Evolutionary conservation across 805 yeast genomes (phyloP), one percentile per base, ranked within the genome.

Genomic region (Scheffersomyces stipitis): DNA sequence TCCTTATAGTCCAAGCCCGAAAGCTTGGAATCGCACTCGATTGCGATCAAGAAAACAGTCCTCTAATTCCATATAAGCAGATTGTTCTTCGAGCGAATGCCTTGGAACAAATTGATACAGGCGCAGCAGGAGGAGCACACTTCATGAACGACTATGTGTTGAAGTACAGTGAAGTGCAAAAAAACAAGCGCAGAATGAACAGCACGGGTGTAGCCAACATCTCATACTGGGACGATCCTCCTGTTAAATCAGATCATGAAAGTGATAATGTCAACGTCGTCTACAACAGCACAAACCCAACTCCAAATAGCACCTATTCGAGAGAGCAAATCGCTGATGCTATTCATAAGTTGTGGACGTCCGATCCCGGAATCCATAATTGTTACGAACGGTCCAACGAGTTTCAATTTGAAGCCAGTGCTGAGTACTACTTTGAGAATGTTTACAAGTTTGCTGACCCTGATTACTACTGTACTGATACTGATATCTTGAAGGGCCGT

Each of bases 401-500:
- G 52, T 88, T 88, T 57, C 96, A 89, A 56, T 65, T 91, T 29
- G 97, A 89, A 56, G 81, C 86, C 3, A 83, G 87, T 30, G 89
- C 95, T 0, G 64, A 78, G 6, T 88, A 84, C 62, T 90, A 86
- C 57, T 88, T 91, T 56, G 83, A 83, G 26, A 77, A 83, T 46
- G 78, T 86, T n/a, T 56, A 55, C 34, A 76, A 79, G 31, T 83
- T 87, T 60, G 79, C 84, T 1, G 69, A 78, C 38, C 78, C 78
- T 0, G 64, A 70, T 40, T 90, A 88, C 56, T 51, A 74, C 7
- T 90, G 96, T 44, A 63, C 80, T 5, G 88, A 91, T 60, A 79
- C 75, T 37, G 99, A 93, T 60, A 89, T 93, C 37, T 66, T 93
- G 46, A 83, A 78, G 51, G 98, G 96, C 3, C 73, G 99, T 24